Conservation (phyloP, 2,329 filamentous ascomycete species). For the Beauveria pseudobassiana region DNA sequence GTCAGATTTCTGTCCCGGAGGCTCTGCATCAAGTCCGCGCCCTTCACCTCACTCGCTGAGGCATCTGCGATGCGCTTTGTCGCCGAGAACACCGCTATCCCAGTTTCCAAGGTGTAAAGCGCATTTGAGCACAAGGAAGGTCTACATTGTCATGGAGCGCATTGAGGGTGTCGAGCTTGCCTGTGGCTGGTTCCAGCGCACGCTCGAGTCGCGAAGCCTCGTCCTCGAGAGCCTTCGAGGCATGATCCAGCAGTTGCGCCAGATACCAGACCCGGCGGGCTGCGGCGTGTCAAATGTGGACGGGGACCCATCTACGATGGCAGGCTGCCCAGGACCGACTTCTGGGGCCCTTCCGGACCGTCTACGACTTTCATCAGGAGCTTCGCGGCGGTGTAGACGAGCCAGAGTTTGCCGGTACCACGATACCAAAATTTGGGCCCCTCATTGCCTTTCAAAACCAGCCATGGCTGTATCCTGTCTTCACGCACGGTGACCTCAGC, state of each 20-base stretch:
- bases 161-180: neutral
- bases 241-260: neutral
- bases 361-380: neutral
- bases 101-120: neutral
- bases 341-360: neutral
- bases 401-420: neutral
- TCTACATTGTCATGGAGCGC: neutral
- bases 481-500: constrained; percentile 35
- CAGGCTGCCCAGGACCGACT: neutral
- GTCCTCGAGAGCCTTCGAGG: neutral
- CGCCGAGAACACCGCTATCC: neutral
- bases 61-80: neutral
- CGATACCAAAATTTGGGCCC: constrained; percentile 4
- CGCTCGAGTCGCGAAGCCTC: neutral
- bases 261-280: neutral
- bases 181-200: neutral
- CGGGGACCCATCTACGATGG: neutral
- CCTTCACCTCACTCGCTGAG: neutral
- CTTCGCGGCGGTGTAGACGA: neutral
- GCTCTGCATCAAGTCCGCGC: neutral
- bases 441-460: constrained; percentile 14
- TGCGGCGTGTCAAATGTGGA: neutral
- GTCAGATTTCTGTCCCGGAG: neutral
- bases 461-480: constrained; percentile 16
- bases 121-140: neutral